Conservation (phyloP, 345 rosid species). For the Camelina laxa region DNA sequence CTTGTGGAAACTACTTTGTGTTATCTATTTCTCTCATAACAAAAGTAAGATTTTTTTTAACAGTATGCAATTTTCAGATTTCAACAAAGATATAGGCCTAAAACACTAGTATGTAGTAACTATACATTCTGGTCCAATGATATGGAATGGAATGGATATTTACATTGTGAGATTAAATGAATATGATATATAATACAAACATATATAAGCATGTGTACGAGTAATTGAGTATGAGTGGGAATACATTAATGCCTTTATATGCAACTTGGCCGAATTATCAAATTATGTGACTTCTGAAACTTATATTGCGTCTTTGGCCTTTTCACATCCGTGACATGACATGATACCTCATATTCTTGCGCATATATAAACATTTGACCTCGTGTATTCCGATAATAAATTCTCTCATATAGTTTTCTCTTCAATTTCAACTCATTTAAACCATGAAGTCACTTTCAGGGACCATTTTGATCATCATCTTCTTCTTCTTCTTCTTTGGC, state of each 20-base stretch:
- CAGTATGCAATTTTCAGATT: not conserved
- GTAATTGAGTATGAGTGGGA: constrained; percentile 11
- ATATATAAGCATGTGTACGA: not conserved
- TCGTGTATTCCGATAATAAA: not conserved
- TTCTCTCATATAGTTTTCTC: constrained; percentile 21
- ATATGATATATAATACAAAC: constrained; percentile 20
- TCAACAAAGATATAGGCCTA: not conserved
- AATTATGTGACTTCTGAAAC: constrained; percentile 4
- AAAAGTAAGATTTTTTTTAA: not conserved
- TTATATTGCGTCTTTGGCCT: constrained; percentile 32
- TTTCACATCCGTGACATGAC: constrained; percentile 42
- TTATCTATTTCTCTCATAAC: not conserved
- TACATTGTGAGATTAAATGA: not conserved
- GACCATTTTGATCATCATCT: constrained; percentile 26
- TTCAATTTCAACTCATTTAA: constrained; percentile 25
- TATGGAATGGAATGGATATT: not conserved
- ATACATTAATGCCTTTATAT: constrained; percentile 32
- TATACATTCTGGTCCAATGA: not conserved
- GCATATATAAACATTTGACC: not conserved
- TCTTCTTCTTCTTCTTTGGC: constrained; percentile 32
- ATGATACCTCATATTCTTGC: constrained; percentile 10
- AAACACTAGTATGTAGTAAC: not conserved
- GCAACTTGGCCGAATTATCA: constrained; percentile 35
- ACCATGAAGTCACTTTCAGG: constrained; percentile 35
- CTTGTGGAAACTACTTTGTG: not conserved